These are phyloP conservation scores for Cystoisospora suis DNA, from an alignment of 169 alveolate species.

Conservation along the genomic window DNA sequence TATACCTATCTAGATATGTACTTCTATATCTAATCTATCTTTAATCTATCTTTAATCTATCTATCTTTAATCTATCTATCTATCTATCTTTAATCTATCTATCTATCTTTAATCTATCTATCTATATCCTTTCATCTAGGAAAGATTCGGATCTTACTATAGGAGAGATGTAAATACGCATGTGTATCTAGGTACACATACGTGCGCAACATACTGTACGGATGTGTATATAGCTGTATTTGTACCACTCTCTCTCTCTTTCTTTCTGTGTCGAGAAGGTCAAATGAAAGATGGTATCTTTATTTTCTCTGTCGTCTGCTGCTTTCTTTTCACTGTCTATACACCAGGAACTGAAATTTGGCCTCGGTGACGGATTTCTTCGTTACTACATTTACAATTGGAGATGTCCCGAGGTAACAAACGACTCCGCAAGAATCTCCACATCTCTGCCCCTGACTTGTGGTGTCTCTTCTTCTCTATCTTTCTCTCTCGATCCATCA, in stretches of 20 bases:
- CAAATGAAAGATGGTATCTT: neutral
- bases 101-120: too few species aligned
- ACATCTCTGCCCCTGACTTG: neutral
- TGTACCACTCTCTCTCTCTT: neutral
- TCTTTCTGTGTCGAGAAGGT: neutral
- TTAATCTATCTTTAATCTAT: too few species aligned
- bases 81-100: too few species aligned
- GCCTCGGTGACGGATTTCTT: constrained; percentile 96
- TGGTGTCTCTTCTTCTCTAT: neutral
- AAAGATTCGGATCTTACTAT: too few species aligned
- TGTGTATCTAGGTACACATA: neutral
- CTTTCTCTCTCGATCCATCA: neutral
- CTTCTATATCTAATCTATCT: neutral
- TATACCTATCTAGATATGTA: constrained; percentile 1
- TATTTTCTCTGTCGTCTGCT: neutral
- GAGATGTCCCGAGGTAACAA: constrained; percentile 77
- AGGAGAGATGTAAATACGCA: too few species aligned
- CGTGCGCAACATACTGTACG: neutral
- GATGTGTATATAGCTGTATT: neutral
- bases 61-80: too few species aligned
- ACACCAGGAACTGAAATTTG: constrained; percentile 90
- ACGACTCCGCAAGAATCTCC: too few species aligned
- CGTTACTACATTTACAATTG: constrained; percentile 97
- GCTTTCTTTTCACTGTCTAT: constrained; percentile 62
- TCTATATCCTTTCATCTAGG: too few species aligned